Evolutionary conservation across 805 yeast species (phyloP), one percentile per base, ranked within the genome.

Genomic region (Saitoella complicata): DNA sequence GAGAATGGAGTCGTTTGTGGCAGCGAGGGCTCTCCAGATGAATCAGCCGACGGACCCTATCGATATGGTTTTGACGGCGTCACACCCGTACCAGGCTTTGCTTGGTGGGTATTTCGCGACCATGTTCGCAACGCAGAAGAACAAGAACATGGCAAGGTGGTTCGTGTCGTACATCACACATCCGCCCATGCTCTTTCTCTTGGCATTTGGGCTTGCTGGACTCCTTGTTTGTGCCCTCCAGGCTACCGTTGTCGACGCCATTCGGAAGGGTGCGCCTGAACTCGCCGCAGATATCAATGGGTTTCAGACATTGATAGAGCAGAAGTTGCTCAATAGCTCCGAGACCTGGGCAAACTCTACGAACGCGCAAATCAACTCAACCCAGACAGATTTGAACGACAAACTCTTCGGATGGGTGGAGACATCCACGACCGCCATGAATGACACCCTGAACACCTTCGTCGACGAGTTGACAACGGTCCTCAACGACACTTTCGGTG

Each of bases 381-480:
- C 76, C 37, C 77, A 81, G 55, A 49, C 50, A 1, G 57, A 57
- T 3, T 60, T 86, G 32, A 91, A 91, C 58, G 62, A 68, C 3
- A 72, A 76, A 35, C 50, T 85, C 10, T 74, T 87, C 49, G 81
- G 82, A 0, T 73, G 81, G 73, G 68, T 83, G 1, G 66, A 69
- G 43, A 64, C 66, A 1, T 69, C 85, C 0, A 72, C 91, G 0
- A 53, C 58, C 0, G 57, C 78, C 0, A 60, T 85, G 1, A 83
- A 83, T 55, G 49, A 60, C 6, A 81, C 94, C 0, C 65, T 84
- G 1, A 60, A 68, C 13, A 61, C 58, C 1, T 78, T 86, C 58
- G 67, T 79, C 42, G 61, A 57, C 2, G 67, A 63, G n/a, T 70
- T 87, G 65, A 78, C 81, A 55, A 53, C 56, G 3, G 75, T 76